Evolutionary conservation across 257 asterid genomes (phyloP).

Genomic region (Solanum megistacrolobum): DNA sequence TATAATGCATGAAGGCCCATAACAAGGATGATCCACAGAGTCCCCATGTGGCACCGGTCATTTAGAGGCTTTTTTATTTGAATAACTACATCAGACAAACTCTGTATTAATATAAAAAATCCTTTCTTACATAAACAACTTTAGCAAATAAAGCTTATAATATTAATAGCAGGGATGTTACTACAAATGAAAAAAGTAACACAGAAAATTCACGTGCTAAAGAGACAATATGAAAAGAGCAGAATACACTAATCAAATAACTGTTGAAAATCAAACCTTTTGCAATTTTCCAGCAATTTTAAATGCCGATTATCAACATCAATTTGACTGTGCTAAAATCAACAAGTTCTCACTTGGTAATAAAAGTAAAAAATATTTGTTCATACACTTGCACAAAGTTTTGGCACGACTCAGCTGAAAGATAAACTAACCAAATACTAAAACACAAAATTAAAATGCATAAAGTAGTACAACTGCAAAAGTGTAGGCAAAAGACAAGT

Average conservation of each 20-base stretch:
- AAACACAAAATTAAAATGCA: not conserved
- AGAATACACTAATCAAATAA: not conserved
- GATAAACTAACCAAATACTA: not conserved
- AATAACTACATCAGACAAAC: constrained; percentile 38
- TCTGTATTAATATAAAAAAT: not conserved
- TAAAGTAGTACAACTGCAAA: not conserved
- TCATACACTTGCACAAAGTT: not conserved
- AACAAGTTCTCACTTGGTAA: not conserved
- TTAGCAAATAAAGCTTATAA: not conserved
- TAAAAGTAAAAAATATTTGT: not conserved
- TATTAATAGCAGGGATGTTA: not conserved
- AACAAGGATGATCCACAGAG: constrained; percentile 54
- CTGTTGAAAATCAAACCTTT: not conserved
- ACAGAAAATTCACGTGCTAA: not conserved
- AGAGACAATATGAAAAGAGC: not conserved
- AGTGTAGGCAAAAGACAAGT: not conserved
- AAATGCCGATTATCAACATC: not conserved
- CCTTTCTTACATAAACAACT: not conserved
- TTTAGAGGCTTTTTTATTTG: constrained; percentile 58
- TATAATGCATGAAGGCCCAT: constrained; percentile 55
- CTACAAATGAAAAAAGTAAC: not conserved
- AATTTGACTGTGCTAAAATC: not conserved
- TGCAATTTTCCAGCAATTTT: not conserved
- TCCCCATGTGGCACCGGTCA: constrained; percentile 69
- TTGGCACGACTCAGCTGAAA: not conserved